These are phyloP conservation scores for Verticillium alfalfae DNA, from an alignment of 2,329 filamentous ascomycete genomes.

Conservation along the genomic window DNA sequence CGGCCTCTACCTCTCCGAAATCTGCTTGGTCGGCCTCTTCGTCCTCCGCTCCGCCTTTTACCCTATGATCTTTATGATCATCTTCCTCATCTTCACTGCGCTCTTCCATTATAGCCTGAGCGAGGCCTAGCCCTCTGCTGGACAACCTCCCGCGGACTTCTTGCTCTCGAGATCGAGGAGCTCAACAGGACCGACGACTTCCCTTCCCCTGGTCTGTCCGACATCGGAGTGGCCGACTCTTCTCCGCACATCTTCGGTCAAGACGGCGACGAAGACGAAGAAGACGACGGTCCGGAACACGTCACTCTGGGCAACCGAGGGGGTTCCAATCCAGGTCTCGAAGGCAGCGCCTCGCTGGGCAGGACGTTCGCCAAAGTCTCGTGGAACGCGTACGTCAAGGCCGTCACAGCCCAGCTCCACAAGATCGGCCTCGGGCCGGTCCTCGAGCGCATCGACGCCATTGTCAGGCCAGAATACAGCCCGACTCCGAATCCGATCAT, in stretches of 20 bases:
- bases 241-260: slow-evolving; percentile 6
- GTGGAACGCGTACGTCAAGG: slow-evolving; percentile 29
- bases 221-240: slow-evolving; percentile 15
- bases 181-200: slow-evolving; percentile 35
- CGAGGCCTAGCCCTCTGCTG: slow-evolving; percentile 67
- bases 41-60: slow-evolving; percentile 61
- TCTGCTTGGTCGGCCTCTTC: slow-evolving; percentile 83
- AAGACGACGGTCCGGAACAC: slow-evolving; percentile 11
- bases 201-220: slow-evolving; percentile 12
- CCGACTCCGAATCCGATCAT: slow-evolving; percentile 43
- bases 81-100: slow-evolving; percentile 68
- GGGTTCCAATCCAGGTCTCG: slow-evolving; percentile 14
- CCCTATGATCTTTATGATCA: slow-evolving; percentile 69
- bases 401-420: slow-evolving; percentile 17
- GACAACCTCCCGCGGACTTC: slow-evolving; percentile 74
- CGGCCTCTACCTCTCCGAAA: slow-evolving; percentile 75
- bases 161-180: slow-evolving; percentile 48
- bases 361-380: slow-evolving; percentile 24
- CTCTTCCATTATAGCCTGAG: slow-evolving; percentile 73
- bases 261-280: slow-evolving; percentile 16
- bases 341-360: slow-evolving; percentile 29
- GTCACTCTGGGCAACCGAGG: slow-evolving; percentile 21
- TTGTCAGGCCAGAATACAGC: slow-evolving; percentile 18
- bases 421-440: slow-evolving; percentile 20
- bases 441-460: slow-evolving; percentile 19